Evolutionary conservation across 495 filamentous ascomycete genomes (phyloP), one percentile per base, ranked within the genome.

Genomic region (Penicillium subrubescens): DNA sequence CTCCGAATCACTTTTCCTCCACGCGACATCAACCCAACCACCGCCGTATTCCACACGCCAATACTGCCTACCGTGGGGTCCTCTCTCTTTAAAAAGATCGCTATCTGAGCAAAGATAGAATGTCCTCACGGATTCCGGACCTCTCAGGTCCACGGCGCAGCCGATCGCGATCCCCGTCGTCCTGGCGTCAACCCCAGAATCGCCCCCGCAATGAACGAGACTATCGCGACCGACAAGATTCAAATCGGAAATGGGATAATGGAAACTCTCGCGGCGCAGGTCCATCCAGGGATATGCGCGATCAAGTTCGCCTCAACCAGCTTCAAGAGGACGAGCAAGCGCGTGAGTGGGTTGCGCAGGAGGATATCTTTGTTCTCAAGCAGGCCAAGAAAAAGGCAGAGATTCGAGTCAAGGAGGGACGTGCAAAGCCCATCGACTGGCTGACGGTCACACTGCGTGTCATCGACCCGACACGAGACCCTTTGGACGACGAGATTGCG

Each of bases 341-440:
- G 67, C 83, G 88, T 43, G 82, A 89, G 68, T 99, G 96, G 86
- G 89, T 99, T 25, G 89, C 94, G 57, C 91, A 95, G 72, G 95
- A 99, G 76, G 95, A 98, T 78, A 86, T 90, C 58, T 99, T 99
- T 71, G 95, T 99, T 23, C 81, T 99, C 66, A 93, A 94, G 75
- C 95, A 99, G 75, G 90, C 95, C 29, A 98, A 97, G 80, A 98
- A 96, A 81, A 98, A 97, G 81, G 94, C 95, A 41, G 92, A 93
- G 69, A 96, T 99, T 61, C 89, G 95, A 7, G 93, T 98, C n/a
- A 91, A 93, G 66, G 94, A 96, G 75, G 91, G 90, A 15, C 88
- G 95, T 62, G 94, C 94, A 56, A 93, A 92, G 74, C 91, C 94
- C 14, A 94, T 98, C 74, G 95, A 99, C 79, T 96, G 92, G 88